Evolutionary conservation across 140 eudicot species (phyloP).

Genomic region (Erigeron philadelphicus): DNA sequence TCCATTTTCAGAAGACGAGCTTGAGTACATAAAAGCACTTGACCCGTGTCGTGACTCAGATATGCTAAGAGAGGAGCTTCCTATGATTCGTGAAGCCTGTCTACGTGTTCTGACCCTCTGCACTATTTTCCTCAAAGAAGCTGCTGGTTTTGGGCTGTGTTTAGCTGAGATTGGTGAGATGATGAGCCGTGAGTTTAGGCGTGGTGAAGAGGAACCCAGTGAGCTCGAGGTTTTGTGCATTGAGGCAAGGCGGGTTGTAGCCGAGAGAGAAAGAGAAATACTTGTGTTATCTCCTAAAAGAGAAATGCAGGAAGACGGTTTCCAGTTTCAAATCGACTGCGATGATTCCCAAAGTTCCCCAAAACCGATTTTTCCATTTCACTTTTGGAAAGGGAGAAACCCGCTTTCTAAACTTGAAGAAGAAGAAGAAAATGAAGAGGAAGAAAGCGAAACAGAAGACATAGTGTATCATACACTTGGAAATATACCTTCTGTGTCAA

Average conservation of each 20-base stretch:
- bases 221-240: constrained; percentile 83
- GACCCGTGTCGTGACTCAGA: constrained; percentile 63
- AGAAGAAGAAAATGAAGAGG: constrained; percentile 50
- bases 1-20: constrained; percentile 90
- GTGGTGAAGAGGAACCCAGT: constrained; percentile 92
- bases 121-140: constrained; percentile 71
- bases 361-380: constrained; percentile 26
- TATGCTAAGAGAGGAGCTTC: constrained; percentile 71
- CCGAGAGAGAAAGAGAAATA: constrained; percentile 34
- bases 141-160: constrained; percentile 64
- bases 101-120: constrained; percentile 72
- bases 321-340: constrained; percentile 62
- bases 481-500: constrained; percentile 33
- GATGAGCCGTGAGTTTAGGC: constrained; percentile 85
- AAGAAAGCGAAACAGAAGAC: constrained; percentile 34
- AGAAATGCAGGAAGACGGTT: constrained; percentile 44
- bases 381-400: constrained; percentile 41
- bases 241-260: constrained; percentile 59
- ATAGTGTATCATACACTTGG: constrained; percentile 13
- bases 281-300: constrained; percentile 34
- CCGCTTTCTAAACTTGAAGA: constrained; percentile 81
- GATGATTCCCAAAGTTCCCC: constrained; percentile 42
- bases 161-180: constrained; percentile 90
- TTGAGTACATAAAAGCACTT: constrained; percentile 61
- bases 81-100: constrained; percentile 94